Evolutionary conservation across 495 filamentous ascomycete species (phyloP).

Genomic region (Entonaema liquescens): DNA sequence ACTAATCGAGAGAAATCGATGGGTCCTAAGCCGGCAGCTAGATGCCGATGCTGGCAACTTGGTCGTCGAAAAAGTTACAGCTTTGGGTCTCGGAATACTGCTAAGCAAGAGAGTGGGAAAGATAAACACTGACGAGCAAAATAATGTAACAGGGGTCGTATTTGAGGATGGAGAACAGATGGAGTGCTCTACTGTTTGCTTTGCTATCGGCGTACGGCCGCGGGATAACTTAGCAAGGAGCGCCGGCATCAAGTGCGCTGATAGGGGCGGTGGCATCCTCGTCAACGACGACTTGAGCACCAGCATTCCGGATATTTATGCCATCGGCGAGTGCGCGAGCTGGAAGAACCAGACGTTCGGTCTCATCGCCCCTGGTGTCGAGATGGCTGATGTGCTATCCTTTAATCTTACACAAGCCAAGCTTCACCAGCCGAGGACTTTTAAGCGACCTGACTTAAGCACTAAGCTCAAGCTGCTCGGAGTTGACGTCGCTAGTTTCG

Average conservation of each 20-base stretch:
- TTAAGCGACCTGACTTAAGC: constrained; percentile 88
- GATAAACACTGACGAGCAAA: constrained; percentile 73
- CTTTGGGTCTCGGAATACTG: constrained; percentile 84
- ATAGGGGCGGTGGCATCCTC: constrained; percentile 80
- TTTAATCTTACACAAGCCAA: constrained; percentile 92
- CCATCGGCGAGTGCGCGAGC: constrained; percentile 93
- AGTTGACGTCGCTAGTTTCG: constrained; percentile 94
- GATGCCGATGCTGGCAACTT: constrained; percentile 84
- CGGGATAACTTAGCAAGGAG: constrained; percentile 80
- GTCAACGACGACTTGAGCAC: constrained; percentile 77
- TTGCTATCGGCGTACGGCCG: constrained; percentile 89
- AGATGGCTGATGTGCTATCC: constrained; percentile 96
- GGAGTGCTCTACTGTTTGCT: constrained; percentile 86
- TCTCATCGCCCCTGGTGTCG: constrained; percentile 91
- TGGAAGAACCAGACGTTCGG: constrained; percentile 95
- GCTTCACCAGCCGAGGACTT: constrained; percentile 71
- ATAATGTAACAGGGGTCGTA: constrained; percentile 75
- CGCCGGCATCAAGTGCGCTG: constrained; percentile 77
- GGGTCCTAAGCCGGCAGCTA: constrained; percentile 87
- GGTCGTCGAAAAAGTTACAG: constrained; percentile 83
- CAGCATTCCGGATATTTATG: constrained; percentile 78
- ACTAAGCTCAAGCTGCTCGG: constrained; percentile 94
- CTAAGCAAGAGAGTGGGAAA: constrained; percentile 78
- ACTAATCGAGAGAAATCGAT: constrained; percentile 87
- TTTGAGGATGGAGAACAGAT: constrained; percentile 89